Conservation (phyloP, 1,284 basidiomycete genomes). For the Sanghuangporus baumii region DNA sequence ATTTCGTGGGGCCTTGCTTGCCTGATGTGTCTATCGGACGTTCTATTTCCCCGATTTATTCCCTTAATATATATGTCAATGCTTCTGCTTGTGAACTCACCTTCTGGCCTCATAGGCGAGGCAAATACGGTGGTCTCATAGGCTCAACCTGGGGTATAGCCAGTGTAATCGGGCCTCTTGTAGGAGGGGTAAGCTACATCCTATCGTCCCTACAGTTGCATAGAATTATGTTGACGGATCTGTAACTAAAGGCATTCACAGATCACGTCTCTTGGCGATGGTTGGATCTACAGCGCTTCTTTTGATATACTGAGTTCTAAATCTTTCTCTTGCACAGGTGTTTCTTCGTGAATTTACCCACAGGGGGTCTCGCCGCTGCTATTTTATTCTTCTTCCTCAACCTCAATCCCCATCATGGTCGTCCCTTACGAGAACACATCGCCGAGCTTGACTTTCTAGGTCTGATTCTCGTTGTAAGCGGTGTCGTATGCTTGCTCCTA, state of each 20-base stretch:
- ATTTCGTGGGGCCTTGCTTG: neutral
- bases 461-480: constrained; percentile 62
- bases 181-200: constrained; percentile 55
- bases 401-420: constrained; percentile 66
- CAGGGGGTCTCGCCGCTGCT: constrained; percentile 65
- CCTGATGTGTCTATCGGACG: neutral
- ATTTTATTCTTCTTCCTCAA: constrained; percentile 80
- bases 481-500: constrained; percentile 71
- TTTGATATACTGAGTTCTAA: neutral
- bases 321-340: constrained; percentile 37
- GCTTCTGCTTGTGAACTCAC: neutral
- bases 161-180: constrained; percentile 71
- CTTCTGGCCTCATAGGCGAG: constrained; percentile 44
- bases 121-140: constrained; percentile 66
- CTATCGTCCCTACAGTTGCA: neutral
- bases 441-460: constrained; percentile 76
- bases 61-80: neutral
- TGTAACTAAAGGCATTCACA: constrained; percentile 45
- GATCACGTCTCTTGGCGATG: constrained; percentile 74
- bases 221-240: neutral
- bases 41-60: neutral
- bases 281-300: constrained; percentile 29
- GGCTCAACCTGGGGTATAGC: constrained; percentile 81
- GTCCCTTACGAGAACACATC: constrained; percentile 52
- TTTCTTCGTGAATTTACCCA: constrained; percentile 77